Evolutionary conservation across 2,329 filamentous ascomycete species (phyloP).

Genomic region (Chaetoscypha palmicola): DNA sequence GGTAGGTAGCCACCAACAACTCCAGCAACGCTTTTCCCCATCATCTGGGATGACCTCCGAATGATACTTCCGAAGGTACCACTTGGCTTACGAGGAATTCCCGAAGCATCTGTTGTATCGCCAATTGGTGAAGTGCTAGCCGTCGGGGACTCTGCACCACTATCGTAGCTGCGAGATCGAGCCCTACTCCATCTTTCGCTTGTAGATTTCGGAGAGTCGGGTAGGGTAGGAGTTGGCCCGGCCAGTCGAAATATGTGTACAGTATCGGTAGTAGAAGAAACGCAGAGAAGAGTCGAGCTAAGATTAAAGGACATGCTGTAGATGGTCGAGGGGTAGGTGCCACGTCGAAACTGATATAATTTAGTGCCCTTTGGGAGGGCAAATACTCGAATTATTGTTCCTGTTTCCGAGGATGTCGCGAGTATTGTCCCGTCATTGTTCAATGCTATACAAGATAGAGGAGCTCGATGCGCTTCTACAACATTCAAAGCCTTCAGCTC

Average conservation of each 20-base stretch:
- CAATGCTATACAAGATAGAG: slow-evolving; percentile 80
- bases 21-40: slow-evolving; percentile 80
- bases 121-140: slow-evolving; percentile 26
- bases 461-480: slow-evolving; percentile 88
- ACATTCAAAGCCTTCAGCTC: slow-evolving; percentile 91
- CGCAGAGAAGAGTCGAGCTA: slow-evolving; percentile 84
- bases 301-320: slow-evolving; percentile 99
- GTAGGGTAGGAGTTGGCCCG: slow-evolving; percentile 35
- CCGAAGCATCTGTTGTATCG: slow-evolving; percentile 25
- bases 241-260: slow-evolving; percentile 89
- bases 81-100: slow-evolving; percentile 44
- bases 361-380: slow-evolving; percentile 86
- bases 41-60: slow-evolving; percentile 88
- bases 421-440: slow-evolving; percentile 89
- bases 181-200: slow-evolving; percentile 28
- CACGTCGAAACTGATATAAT: slow-evolving; percentile 90
- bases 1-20: slow-evolving; percentile 89
- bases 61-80: slow-evolving; percentile 86
- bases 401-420: slow-evolving; percentile 93
- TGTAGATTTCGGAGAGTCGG: slow-evolving; percentile 30
- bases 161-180: slow-evolving; percentile 47
- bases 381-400: slow-evolving; percentile 95
- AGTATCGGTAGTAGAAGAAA: slow-evolving; percentile 93
- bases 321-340: slow-evolving; percentile 91
- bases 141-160: slow-evolving; percentile 44